These are phyloP conservation scores for Acorus gramineus DNA, from an alignment of 106 monocot genomes.

Conservation along the genomic window DNA sequence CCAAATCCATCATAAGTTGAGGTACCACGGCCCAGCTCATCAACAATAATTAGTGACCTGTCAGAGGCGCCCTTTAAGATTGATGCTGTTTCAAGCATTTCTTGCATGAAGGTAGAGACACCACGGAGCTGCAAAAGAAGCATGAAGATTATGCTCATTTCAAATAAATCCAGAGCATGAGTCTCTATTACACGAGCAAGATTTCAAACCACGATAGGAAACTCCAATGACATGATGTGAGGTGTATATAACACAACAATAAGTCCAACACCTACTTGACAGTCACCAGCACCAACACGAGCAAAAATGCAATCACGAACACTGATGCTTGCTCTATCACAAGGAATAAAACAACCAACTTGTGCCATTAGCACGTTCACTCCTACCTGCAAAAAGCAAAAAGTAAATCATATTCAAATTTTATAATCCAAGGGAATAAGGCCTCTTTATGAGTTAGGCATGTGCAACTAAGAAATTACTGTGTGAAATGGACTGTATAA, in stretches of 20 bases:
- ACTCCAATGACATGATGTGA: too few species aligned
- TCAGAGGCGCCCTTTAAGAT: slow-evolving; percentile 89
- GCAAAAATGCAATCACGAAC: slow-evolving; percentile 93
- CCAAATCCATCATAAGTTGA: slow-evolving; percentile 99
- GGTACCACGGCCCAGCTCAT: slow-evolving; percentile 96
- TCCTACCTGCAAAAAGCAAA: slow-evolving; percentile 54
- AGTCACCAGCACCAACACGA: slow-evolving; percentile 99
- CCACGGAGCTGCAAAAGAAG: slow-evolving; percentile 72
- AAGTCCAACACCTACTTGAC: slow-evolving; percentile 51
- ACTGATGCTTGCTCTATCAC: slow-evolving; percentile 71
- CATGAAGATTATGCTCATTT: not conserved
- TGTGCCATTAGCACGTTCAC: slow-evolving; percentile 96
- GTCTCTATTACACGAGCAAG: too few species aligned
- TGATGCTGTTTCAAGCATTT: slow-evolving; percentile 99
- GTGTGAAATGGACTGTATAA: too few species aligned
- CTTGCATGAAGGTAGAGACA: slow-evolving; percentile 99
- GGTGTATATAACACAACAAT: not conserved
- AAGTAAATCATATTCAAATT: not conserved
- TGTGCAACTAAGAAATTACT: too few species aligned
- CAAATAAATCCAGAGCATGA: too few species aligned
- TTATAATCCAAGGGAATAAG: too few species aligned
- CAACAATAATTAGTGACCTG: slow-evolving; percentile 84
- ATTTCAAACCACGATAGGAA: too few species aligned
- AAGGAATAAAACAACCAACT: slow-evolving; percentile 95
- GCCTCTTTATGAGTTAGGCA: too few species aligned